Evolutionary conservation across 495 filamentous ascomycete genomes (phyloP).

Genomic region (Penicillium chermesinum): DNA sequence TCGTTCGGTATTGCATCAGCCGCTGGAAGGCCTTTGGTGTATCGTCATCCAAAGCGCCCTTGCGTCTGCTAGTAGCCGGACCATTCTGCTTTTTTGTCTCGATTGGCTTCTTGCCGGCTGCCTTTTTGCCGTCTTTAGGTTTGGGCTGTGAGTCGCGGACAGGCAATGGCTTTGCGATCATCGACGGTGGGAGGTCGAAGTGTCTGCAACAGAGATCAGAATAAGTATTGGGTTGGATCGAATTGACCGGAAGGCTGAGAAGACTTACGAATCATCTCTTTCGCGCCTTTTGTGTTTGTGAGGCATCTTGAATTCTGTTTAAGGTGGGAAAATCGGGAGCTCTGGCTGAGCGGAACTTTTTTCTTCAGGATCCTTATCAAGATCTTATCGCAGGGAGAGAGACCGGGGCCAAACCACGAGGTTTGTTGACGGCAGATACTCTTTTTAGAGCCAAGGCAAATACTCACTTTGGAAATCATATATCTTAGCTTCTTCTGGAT

Average conservation of each 20-base stretch:
- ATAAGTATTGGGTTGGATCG: too few species aligned
- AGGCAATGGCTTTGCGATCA: constrained; percentile 65
- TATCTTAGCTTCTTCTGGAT: not conserved
- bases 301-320: constrained; percentile 55
- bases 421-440: too few species aligned
- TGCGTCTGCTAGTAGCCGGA: constrained; percentile 31
- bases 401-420: too few species aligned
- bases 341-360: constrained; percentile 19
- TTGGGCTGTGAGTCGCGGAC: constrained; percentile 39
- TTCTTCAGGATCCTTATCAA: constrained; percentile 18
- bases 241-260: not conserved
- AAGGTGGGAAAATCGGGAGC: constrained; percentile 7
- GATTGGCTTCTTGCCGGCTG: not conserved
- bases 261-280: constrained; percentile 39
- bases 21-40: constrained; percentile 81
- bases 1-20: constrained; percentile 63
- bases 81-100: constrained; percentile 8
- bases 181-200: constrained; percentile 71
- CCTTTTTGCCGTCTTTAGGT: constrained; percentile 18
- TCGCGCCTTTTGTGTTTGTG: constrained; percentile 73
- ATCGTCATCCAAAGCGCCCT: constrained; percentile 57
- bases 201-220: constrained; percentile 24
- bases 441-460: too few species aligned
- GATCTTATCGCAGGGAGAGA: constrained; percentile 8
- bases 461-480: too few species aligned